Evolutionary conservation across 2,329 filamentous ascomycete species (phyloP).

Genomic region (Penicillium italicum): DNA sequence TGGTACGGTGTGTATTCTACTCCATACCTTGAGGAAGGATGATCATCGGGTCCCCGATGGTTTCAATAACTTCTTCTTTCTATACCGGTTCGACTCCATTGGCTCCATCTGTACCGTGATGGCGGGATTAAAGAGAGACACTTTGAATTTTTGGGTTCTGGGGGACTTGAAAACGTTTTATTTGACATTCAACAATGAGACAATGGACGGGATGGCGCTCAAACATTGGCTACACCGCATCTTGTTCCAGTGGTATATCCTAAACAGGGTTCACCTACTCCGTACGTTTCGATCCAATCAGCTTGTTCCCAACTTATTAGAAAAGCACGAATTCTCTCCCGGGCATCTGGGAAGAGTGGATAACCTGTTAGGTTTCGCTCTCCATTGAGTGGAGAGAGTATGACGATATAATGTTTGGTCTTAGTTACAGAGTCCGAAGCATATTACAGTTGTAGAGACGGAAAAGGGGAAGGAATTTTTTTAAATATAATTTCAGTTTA

Average conservation of each 20-base stretch:
- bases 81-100: background rate
- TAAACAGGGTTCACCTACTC: background rate
- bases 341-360: slow-evolving; percentile 3
- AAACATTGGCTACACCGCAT: slow-evolving; percentile 5
- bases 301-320: slow-evolving; percentile 1
- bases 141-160: slow-evolving; percentile 1
- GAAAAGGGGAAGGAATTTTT: background rate
- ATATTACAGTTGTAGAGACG: background rate
- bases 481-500: too few relatives aligned
- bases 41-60: slow-evolving; percentile 13
- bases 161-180: background rate
- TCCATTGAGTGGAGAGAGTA: slow-evolving; percentile 2
- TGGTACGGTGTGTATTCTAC: slow-evolving; percentile 6
- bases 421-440: background rate
- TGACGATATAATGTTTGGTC: slow-evolving; percentile 1
- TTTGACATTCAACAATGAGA: background rate
- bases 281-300: slow-evolving; percentile 4
- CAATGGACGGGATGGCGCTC: background rate
- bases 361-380: slow-evolving; percentile 3
- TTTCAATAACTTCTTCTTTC: slow-evolving; percentile 5
- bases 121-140: background rate
- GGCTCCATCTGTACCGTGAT: background rate
- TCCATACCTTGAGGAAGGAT: slow-evolving; percentile 14
- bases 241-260: background rate
- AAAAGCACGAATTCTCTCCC: slow-evolving; percentile 2